Conservation (phyloP, 2,329 filamentous ascomycete genomes). For the Fonsecaea erecta region DNA sequence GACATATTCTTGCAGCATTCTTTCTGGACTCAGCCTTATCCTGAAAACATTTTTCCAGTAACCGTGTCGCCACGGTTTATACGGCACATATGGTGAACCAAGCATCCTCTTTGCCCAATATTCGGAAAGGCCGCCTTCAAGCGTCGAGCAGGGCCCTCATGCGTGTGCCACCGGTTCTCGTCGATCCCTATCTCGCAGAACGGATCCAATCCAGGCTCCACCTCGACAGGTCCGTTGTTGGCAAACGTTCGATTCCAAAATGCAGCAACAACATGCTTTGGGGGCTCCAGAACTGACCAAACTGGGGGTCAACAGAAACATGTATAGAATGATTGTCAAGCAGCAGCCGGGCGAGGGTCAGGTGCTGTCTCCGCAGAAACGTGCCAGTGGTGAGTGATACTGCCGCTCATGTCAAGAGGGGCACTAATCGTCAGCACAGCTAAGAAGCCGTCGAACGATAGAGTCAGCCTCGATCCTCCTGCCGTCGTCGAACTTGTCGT, state of each 20-base stretch:
- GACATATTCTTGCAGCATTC: not conserved
- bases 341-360: constrained; percentile 16
- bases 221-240: constrained; percentile 18
- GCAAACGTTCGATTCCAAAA: constrained; percentile 7
- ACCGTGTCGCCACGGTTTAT: not conserved
- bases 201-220: constrained; percentile 2
- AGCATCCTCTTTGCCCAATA: not conserved
- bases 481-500: constrained; percentile 14
- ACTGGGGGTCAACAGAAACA: constrained; percentile 5
- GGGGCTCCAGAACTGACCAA: constrained; percentile 15
- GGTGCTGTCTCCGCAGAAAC: constrained; percentile 4
- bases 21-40: not conserved
- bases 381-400: not conserved
- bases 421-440: not conserved
- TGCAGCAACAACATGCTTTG: constrained; percentile 14
- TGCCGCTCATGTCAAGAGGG: not conserved
- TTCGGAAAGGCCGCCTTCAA: not conserved
- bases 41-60: not conserved
- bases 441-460: constrained; percentile 8
- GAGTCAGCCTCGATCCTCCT: constrained; percentile 22
- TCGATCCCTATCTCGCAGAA: not conserved
- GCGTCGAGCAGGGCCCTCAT: not conserved
- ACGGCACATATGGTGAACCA: not conserved
- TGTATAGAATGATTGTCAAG: constrained; percentile 13
- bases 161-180: not conserved